Evolutionary conservation across 306 rosid species (phyloP), one percentile per base, ranked within the genome.

Genomic region (Quillaja saponaria): DNA sequence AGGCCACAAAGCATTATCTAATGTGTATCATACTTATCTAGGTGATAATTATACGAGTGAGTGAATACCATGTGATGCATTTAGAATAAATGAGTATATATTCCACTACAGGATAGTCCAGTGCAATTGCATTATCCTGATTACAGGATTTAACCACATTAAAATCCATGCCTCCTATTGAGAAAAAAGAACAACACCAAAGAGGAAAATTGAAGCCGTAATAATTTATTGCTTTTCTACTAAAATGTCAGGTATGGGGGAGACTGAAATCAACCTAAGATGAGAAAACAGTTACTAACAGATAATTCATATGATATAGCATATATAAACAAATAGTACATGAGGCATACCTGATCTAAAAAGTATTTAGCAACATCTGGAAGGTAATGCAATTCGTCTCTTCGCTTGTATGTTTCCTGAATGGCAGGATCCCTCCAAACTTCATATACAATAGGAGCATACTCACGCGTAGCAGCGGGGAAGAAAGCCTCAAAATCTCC

Each of bases 391-490:
- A 90, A 76, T 77, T 90, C 97, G 65, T 77, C 87, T 73, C 87
- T 86, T 81, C 90, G 82, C 77, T 76, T 90, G 77, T 86, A 86
- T 39, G 95, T 84, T 80, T 84, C 97, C 80, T 90, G 97, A 67
- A 86, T 82, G 63, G 97, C 85, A 55, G 83, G 61, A 78, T 90
- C 97, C 71, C 77, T 86, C 97, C 97, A 90, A 34, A 86, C 69
- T 72, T 90, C 97, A 46, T 87, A 86, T 17, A 84, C 97, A 74
- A 82, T 82, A 61, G 90, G 97, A 69, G 97, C 95, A 82, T 90
- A 90, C 69, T 90, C 97, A 60, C 97, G 97, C 19, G 97, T 90
- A 39, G 97, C 97, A 68, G 97, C 97, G 63, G 95, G 95, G 61
- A 90, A 90, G 83, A 84, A 86, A 63, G 91, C 83, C 66, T 84